These are phyloP conservation scores for Colletotrichum eleusines DNA, from an alignment of 2,329 filamentous ascomycete genomes.

Conservation along the genomic window DNA sequence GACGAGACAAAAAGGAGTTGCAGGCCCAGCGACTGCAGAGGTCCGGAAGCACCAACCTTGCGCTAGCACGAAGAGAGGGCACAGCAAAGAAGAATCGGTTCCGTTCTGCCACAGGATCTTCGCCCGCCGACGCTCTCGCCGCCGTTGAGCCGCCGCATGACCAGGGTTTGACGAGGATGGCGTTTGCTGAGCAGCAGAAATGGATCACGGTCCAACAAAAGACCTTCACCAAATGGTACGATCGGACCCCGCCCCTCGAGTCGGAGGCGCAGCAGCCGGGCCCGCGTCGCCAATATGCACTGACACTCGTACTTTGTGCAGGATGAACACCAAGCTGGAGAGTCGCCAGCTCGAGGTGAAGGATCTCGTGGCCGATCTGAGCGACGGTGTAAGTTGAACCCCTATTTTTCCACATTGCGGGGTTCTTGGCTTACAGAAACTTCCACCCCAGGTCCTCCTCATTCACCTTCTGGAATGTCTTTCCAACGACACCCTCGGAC, in stretches of 20 bases:
- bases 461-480: slow-evolving; percentile 98
- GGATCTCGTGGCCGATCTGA: slow-evolving; percentile 89
- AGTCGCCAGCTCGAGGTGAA: slow-evolving; percentile 82
- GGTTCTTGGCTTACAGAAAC: slow-evolving; percentile 42
- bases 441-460: slow-evolving; percentile 77
- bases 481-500: slow-evolving; percentile 91
- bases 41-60: slow-evolving; percentile 55
- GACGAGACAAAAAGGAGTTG: slow-evolving; percentile 62
- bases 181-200: slow-evolving; percentile 72
- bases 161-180: slow-evolving; percentile 69
- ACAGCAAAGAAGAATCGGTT: slow-evolving; percentile 50
- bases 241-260: slow-evolving; percentile 19
- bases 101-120: slow-evolving; percentile 51
- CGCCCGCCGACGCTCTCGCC: slow-evolving; percentile 58
- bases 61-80: slow-evolving; percentile 47
- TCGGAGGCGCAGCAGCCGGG: neutral
- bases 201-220: slow-evolving; percentile 93
- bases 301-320: slow-evolving; percentile 51
- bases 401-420: slow-evolving; percentile 28
- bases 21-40: slow-evolving; percentile 63
- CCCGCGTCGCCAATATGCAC: slow-evolving; percentile 12
- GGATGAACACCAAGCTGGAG: slow-evolving; percentile 96
- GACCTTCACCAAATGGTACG: slow-evolving; percentile 95
- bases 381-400: slow-evolving; percentile 82
- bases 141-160: slow-evolving; percentile 63